Evolutionary conservation across 192 early-diverging fungal species (phyloP), one percentile per base, ranked within the genome.

Genomic region (Backusella mclennaniae): DNA sequence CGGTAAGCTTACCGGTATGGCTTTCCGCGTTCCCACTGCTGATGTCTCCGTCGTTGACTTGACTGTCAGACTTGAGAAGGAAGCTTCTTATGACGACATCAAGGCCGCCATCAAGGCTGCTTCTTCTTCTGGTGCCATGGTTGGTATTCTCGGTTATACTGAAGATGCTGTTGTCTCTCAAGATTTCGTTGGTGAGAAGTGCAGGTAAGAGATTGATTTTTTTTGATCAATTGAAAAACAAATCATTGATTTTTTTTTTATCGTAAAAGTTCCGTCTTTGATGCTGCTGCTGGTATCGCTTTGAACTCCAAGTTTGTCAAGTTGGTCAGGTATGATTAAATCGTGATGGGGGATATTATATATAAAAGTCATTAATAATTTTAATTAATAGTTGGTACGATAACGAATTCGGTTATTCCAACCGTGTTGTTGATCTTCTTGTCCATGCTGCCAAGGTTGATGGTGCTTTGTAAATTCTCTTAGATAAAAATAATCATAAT

Each of bases 31-130:
- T 73, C 92, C 93, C 44, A 94, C 92, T 82, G 87, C 94, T 84
- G 96, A 98, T 82, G 98, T 99, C 71, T 98, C 96, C 26, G 95
- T 99, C 67, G 97, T 99, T 76, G 98, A 99, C 84, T 87, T 99
- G 82, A 99, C 98, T 35, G 94, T 93, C 76, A 94, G 96, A 79
- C 88, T 97, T 74, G 87, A 90, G 82, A 98, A 97, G 91, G 89
- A 89, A 46, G 95, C 98, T 73, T 91, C 87, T 79, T 98, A 98
- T 87, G 92, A 94, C 35, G 88, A 96, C 81, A 97, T 99, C 86
- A 96, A 96, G 82, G 87, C 83, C 26, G 91, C 84, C 74, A 87
- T 98, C 87, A 96, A 95, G 92, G 90, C 91, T 86, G 92, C 92
- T 69, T 84, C 97, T 70, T 93, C 96, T 80, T 93, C 67, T 85